phyloP scores from a whole-genome alignment of 371 early-diverging fungal species.

The Nosema muscidifuracis region DNA sequence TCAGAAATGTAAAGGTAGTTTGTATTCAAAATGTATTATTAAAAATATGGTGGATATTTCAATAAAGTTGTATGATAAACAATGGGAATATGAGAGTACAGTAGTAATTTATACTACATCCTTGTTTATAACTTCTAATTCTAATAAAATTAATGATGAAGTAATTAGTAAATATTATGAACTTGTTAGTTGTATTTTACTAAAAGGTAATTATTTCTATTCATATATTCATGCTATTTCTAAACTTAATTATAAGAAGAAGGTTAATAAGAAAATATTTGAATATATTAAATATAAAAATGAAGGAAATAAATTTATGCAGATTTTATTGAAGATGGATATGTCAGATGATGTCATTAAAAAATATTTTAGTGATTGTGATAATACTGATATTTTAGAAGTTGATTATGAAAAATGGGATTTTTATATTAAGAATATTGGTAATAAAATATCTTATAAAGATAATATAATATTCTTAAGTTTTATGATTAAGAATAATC shows the following conservation, averaged over 20 bases:
- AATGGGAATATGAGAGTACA: not conserved
- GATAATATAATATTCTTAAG: not conserved
- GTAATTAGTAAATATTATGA: not conserved
- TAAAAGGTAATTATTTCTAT: not conserved
- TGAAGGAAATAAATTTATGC: constrained; percentile 22
- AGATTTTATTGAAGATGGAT: constrained; percentile 22
- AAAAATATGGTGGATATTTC: not conserved
- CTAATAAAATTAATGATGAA: not conserved
- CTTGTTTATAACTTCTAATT: not conserved
- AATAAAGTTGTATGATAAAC: not conserved
- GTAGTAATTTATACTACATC: not conserved
- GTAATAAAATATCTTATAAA: not conserved
- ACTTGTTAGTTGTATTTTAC: constrained; percentile 3
- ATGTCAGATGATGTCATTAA: not conserved
- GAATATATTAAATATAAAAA: constrained; percentile 15
- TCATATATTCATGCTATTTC: constrained; percentile 7
- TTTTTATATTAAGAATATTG: constrained; percentile 3
- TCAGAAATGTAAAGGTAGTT: not conserved
- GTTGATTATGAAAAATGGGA: constrained; percentile 7
- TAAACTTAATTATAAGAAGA: not conserved
- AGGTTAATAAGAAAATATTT: not conserved
- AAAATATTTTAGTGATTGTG: no score
- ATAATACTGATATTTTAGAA: not conserved
- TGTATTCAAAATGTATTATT: no score
- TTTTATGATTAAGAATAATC: constrained; percentile 1